These are phyloP conservation scores for Solanum tacnaense DNA, from an alignment of 257 asterid species.

Conservation along the genomic window DNA sequence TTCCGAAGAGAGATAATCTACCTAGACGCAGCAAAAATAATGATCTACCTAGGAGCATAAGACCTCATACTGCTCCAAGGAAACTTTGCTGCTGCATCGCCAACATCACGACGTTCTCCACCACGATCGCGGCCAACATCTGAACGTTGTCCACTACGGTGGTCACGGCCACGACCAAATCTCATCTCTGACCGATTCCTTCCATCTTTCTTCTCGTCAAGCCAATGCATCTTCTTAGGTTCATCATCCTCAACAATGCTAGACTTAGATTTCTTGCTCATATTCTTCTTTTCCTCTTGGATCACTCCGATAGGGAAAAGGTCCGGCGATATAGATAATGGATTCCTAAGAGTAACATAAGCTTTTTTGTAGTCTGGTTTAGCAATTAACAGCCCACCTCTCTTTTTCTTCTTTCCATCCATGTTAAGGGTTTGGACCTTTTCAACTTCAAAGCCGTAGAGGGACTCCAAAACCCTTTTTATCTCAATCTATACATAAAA, in stretches of 20 bases:
- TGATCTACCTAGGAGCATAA: constrained; percentile 26
- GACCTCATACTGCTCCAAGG: constrained; percentile 87
- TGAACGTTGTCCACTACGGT: background rate
- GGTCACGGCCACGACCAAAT: constrained; percentile 1
- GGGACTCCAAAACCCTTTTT: constrained; percentile 79
- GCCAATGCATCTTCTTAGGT: constrained; percentile 81
- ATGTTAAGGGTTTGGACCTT: constrained; percentile 77
- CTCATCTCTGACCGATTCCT: constrained; percentile 16
- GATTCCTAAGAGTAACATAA: constrained; percentile 61
- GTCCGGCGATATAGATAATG: constrained; percentile 63
- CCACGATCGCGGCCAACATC: background rate
- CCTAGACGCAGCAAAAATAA: background rate
- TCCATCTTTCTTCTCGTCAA: constrained; percentile 44
- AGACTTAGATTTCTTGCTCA: constrained; percentile 47
- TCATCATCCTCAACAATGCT: constrained; percentile 72
- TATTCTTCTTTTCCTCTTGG: constrained; percentile 50
- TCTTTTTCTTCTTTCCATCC: constrained; percentile 94
- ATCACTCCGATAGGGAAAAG: constrained; percentile 57
- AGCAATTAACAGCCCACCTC: constrained; percentile 66
- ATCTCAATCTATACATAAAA: constrained; percentile 52
- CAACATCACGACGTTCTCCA: background rate
- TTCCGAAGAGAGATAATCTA: background rate
- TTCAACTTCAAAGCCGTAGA: constrained; percentile 90
- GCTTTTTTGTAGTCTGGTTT: constrained; percentile 88
- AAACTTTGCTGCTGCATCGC: constrained; percentile 36